Evolutionary conservation across 2,329 filamentous ascomycete genomes (phyloP).

Genomic region (Penicillium sp.): DNA sequence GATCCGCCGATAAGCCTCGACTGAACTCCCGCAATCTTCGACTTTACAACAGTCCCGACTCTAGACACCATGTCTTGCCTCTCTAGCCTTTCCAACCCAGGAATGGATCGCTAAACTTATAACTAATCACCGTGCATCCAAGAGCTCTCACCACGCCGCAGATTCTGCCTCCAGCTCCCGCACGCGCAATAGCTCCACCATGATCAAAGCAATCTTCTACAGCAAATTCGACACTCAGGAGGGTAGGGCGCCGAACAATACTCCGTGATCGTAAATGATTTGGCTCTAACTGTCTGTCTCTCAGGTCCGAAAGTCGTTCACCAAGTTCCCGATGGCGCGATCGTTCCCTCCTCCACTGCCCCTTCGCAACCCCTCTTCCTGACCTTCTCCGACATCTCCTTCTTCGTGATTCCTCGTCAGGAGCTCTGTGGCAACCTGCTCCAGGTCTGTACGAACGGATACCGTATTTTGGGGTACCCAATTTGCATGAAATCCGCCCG

Average conservation of each 20-base stretch:
- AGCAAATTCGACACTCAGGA: slow-evolving; percentile 63
- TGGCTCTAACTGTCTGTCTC: slow-evolving; percentile 4
- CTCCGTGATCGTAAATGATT: neutral
- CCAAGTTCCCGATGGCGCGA: slow-evolving; percentile 61
- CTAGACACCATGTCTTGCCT: neutral
- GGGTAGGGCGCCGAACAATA: slow-evolving; percentile 34
- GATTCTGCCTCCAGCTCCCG: slow-evolving; percentile 2
- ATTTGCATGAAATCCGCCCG: slow-evolving; percentile 79
- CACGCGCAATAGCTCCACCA: slow-evolving; percentile 31
- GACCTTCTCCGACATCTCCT: slow-evolving; percentile 79
- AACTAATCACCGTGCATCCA: neutral
- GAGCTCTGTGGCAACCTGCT: slow-evolving; percentile 92
- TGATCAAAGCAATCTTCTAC: slow-evolving; percentile 66
- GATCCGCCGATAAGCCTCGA: slow-evolving; percentile 7
- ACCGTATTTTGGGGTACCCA: slow-evolving; percentile 81
- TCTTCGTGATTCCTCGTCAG: slow-evolving; percentile 92
- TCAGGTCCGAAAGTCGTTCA: slow-evolving; percentile 62
- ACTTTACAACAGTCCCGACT: neutral
- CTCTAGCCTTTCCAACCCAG: too few relatives aligned
- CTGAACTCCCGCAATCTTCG: neutral
- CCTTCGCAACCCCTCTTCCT: slow-evolving; percentile 63
- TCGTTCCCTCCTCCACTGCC: slow-evolving; percentile 48
- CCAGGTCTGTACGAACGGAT: slow-evolving; percentile 66
- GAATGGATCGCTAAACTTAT: neutral
- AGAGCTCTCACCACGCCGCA: neutral